Conservation (phyloP, 805 yeast species). For the Candida sithepensis region DNA sequence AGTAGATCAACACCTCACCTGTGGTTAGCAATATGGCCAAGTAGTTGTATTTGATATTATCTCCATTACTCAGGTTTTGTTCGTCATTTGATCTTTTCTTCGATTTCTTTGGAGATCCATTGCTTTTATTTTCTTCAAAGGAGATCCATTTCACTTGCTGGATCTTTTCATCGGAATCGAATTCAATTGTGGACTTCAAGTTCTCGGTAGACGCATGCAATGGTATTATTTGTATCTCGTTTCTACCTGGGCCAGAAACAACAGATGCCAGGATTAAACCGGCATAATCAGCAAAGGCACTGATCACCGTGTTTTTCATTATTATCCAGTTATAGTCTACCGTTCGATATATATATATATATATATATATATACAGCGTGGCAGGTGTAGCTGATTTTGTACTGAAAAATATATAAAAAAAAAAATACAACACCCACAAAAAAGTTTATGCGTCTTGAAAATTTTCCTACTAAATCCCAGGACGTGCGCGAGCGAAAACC, state of each 20-base stretch:
- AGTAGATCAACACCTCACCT: constrained; percentile 40
- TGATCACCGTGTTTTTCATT: constrained; percentile 15
- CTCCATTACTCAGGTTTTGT: not conserved
- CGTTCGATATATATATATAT: too few relatives aligned
- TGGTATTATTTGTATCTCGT: constrained; percentile 42
- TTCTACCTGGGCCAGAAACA: constrained; percentile 40
- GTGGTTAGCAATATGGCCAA: constrained; percentile 24
- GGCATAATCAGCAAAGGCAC: constrained; percentile 13
- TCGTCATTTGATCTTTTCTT: constrained; percentile 23
- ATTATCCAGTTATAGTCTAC: not conserved
- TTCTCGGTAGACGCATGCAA: constrained; percentile 18
- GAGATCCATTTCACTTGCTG: constrained; percentile 36
- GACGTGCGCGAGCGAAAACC: not conserved
- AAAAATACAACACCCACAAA: too few relatives aligned
- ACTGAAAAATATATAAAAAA: too few relatives aligned
- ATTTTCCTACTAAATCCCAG: not conserved
- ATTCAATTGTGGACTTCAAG: constrained; percentile 35
- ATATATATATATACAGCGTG: too few relatives aligned
- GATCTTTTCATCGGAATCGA: constrained; percentile 38
- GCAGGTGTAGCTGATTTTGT: too few relatives aligned
- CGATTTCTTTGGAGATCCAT: constrained; percentile 9
- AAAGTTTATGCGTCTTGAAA: not conserved
- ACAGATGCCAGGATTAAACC: constrained; percentile 30
- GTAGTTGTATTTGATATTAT: constrained; percentile 10
- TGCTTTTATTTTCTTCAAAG: not conserved